Evolutionary conservation across 1,139 yeast species (phyloP), one percentile per base, ranked within the genome.

Genomic region (Suhomyces anneliseae): DNA sequence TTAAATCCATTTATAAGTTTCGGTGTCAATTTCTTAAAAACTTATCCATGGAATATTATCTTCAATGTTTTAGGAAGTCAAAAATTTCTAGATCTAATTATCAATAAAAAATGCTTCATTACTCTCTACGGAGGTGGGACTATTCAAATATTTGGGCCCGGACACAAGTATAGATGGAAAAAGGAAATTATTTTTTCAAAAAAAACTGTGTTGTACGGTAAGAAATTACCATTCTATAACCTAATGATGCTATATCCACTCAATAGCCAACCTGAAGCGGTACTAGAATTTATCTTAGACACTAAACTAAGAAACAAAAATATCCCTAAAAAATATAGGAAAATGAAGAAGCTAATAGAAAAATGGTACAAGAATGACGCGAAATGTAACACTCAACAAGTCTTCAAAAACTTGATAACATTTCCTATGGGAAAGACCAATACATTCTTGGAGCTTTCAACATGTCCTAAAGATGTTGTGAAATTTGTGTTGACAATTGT

Each of bases 401-500:
- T 71, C 1, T 58, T 59, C 33, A 61, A 59, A 15, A 51, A 59
- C 0, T 47, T 65, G 8, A 62, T 70, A 34, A 50, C 58, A 1
- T 26, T 26, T 8, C 12, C 35, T 15, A 38, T 46, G 1, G 47
- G 43, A 3, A 38, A 42, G 8, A 36, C 46, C 7, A 43, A 52
- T 26, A 56, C 42, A 7, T 19, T 66, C 27, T 54, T 62, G 15
- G 58, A 58, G 36, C 60, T 46, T 26, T 59, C 69, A 0, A 60
- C 72, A 1, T 48, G 61, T 2, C 54, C 61, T 27, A 50, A 54
- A 10, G 39, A 51, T 0, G 81, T 85, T 0, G 54, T 73, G 0
- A 63, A 58, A 40, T 78, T 81, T 52, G 58, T 79, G 1, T 54
- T 75, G 2, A 57, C 70, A 0, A 49, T 81, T 0, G 47, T 79